Evolutionary conservation across 2,329 filamentous ascomycete genomes (phyloP).

Genomic region (Orbilia brochopaga): DNA sequence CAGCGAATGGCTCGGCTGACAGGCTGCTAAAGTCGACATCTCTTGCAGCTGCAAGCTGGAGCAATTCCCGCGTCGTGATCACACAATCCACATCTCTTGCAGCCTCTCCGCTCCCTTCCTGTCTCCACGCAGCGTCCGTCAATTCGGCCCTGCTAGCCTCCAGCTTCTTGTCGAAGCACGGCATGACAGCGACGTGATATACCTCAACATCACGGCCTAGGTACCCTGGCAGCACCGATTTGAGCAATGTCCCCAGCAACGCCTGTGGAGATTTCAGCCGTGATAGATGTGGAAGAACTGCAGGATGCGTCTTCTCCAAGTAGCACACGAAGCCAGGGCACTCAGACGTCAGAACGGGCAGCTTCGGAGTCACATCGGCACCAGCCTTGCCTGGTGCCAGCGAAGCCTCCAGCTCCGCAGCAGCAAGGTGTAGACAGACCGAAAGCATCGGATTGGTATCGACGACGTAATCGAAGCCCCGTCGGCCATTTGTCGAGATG

Average conservation of each 20-base stretch:
- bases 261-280: constrained; percentile 93
- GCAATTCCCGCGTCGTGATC: constrained; percentile 91
- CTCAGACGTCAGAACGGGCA: constrained; percentile 80
- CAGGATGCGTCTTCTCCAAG: constrained; percentile 95
- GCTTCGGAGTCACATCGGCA: constrained; percentile 58
- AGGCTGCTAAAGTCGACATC: constrained; percentile 72
- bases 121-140: constrained; percentile 75
- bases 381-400: constrained; percentile 55
- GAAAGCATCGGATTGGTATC: constrained; percentile 86
- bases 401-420: constrained; percentile 70
- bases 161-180: constrained; percentile 98
- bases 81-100: constrained; percentile 95
- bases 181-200: constrained; percentile 96
- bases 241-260: constrained; percentile 84
- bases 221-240: constrained; percentile 73
- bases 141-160: constrained; percentile 93
- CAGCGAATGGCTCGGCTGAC: constrained; percentile 71
- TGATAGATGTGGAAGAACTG: constrained; percentile 88
- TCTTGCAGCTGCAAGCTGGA: constrained; percentile 84
- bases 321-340: constrained; percentile 99
- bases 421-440: constrained; percentile 78
- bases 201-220: constrained; percentile 75
- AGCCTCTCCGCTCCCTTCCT: constrained; percentile 57
- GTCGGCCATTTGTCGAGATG: constrained; percentile 73
- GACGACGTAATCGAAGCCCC: constrained; percentile 84